Conservation (phyloP, 129 eudicot genomes). For the Tanacetum coccineum region DNA sequence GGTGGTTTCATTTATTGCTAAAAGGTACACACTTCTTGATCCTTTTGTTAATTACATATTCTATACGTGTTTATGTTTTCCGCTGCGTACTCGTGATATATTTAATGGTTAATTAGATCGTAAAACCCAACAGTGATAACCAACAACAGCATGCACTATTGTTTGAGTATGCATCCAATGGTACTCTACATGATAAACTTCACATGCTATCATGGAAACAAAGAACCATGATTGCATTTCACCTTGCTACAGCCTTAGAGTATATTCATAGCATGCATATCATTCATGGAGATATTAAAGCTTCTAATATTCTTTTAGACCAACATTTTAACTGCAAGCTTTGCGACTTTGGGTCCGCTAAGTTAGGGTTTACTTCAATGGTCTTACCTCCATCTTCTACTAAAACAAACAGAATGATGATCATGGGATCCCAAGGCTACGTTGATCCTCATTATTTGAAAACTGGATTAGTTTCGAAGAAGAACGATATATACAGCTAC, state of each 20-base stretch:
- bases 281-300: conserved; percentile 80
- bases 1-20: too few species aligned
- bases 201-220: conserved; percentile 48
- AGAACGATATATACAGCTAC: conserved; percentile 67
- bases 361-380: conserved; percentile 51
- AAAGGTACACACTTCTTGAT: too few species aligned
- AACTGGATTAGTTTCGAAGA: conserved; percentile 73
- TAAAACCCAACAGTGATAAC: too few species aligned
- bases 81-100: too few species aligned
- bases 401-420: conserved; percentile 40
- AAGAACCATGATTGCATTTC: conserved; percentile 53
- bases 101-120: too few species aligned
- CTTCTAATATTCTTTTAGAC: conserved; percentile 74
- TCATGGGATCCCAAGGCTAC: conserved; percentile 87
- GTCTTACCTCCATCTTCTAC: conserved; percentile 45
- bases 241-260: conserved; percentile 56
- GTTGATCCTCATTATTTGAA: conserved; percentile 69
- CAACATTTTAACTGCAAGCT: conserved; percentile 50
- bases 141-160: conserved; percentile 50
- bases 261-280: conserved; percentile 62
- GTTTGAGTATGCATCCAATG: conserved; percentile 64
- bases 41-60: too few species aligned
- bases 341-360: conserved; percentile 80
- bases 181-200: conserved; percentile 63
- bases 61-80: too few species aligned